These are phyloP conservation scores for Meripilus lineatus DNA, from an alignment of 1,284 basidiomycete genomes.

Conservation along the genomic window DNA sequence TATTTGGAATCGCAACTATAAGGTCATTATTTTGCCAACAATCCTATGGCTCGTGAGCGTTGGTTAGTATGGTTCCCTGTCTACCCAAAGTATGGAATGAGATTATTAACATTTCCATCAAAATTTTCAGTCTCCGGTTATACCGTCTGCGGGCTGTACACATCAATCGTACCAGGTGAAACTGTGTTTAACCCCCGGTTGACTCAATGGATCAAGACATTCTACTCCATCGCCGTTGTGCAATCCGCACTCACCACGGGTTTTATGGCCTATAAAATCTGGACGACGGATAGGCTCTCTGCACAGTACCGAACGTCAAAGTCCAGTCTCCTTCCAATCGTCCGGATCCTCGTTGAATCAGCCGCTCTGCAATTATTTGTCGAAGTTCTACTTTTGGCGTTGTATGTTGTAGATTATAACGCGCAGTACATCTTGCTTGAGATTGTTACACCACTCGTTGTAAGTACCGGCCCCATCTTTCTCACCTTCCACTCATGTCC, in stretches of 20 bases:
- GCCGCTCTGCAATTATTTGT: constrained; percentile 25
- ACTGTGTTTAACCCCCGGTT: constrained; percentile 22
- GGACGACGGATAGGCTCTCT: constrained; percentile 17
- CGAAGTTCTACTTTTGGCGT: constrained; percentile 25
- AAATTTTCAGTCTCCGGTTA: constrained; percentile 21
- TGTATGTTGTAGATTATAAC: constrained; percentile 25
- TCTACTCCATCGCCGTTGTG: constrained; percentile 28
- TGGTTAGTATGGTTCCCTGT: constrained; percentile 15
- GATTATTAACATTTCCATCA: neutral
- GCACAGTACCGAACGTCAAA: constrained; percentile 10
- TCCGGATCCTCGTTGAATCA: constrained; percentile 26
- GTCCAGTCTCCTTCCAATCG: constrained; percentile 19
- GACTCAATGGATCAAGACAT: constrained; percentile 24
- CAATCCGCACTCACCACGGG: constrained; percentile 21
- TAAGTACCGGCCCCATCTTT: constrained; percentile 25
- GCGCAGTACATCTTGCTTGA: no score
- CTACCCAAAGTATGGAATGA: neutral
- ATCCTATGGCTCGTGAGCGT: constrained; percentile 22
- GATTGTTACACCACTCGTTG: no score
- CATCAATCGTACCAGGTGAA: constrained; percentile 15
- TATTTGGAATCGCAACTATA: constrained; percentile 24
- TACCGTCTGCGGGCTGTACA: constrained; percentile 21
- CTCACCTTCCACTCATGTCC: constrained; percentile 24
- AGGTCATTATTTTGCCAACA: constrained; percentile 20
- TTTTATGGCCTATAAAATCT: constrained; percentile 27